These are phyloP conservation scores for Mucor plumbeus DNA, from an alignment of 371 early-diverging fungal genomes.

Conservation along the genomic window DNA sequence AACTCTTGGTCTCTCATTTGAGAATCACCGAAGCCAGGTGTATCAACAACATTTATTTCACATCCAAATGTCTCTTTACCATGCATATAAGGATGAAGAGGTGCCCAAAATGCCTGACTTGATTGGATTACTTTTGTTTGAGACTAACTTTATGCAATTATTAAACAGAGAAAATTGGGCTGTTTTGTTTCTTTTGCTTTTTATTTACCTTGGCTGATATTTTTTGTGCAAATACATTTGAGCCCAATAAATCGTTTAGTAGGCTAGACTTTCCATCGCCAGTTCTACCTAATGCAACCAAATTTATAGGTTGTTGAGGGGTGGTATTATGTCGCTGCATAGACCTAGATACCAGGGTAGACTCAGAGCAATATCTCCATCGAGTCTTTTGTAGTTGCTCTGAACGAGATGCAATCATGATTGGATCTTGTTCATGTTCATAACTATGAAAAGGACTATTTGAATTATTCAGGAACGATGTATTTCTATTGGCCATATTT, in stretches of 20 bases:
- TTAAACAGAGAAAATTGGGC: background rate
- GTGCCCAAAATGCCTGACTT: constrained; percentile 45
- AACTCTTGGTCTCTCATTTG: constrained; percentile 39
- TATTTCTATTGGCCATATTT: constrained; percentile 7
- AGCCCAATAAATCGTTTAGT: constrained; percentile 47
- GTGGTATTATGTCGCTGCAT: background rate
- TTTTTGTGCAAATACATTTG: constrained; percentile 44
- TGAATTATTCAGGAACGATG: constrained; percentile 5
- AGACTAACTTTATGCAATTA: constrained; percentile 31
- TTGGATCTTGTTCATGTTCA: constrained; percentile 42
- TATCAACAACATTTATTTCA: constrained; percentile 39
- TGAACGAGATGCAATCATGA: constrained; percentile 35
- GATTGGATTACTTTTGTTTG: constrained; percentile 43
- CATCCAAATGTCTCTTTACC: constrained; percentile 41
- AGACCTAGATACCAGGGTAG: background rate
- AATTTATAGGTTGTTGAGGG: constrained; percentile 7
- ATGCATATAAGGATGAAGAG: constrained; percentile 40
- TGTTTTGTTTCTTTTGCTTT: background rate
- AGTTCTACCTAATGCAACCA: constrained; percentile 51
- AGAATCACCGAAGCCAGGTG: constrained; percentile 54
- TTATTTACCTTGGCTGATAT: constrained; percentile 37
- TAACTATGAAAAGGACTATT: constrained; percentile 27
- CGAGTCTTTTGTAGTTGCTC: background rate
- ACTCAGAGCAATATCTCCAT: constrained; percentile 12
- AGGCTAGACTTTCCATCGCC: constrained; percentile 57